A percentile compares a stretch with the other conserved stretches of the same genome.
Evolutionary conservation across 2,329 filamentous ascomycete species (phyloP).

Genomic region (Cladosporium sp.): DNA sequence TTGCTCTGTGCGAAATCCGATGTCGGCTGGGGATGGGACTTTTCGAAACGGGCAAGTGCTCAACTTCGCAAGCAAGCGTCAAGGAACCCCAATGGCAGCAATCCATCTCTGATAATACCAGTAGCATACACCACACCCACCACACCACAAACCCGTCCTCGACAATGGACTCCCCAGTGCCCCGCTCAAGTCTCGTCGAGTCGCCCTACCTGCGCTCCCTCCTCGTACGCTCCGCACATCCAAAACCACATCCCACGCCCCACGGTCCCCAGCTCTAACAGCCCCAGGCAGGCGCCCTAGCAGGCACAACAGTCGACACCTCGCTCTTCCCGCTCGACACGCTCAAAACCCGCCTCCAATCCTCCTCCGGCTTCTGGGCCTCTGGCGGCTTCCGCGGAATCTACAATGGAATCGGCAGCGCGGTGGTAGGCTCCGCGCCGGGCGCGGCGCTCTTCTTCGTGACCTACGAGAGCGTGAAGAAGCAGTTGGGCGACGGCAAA

Average conservation of each 20-base stretch:
- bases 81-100: constrained; percentile 9
- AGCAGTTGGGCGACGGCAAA: constrained; percentile 7
- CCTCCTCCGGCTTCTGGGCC: constrained; percentile 69
- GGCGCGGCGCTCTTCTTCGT: constrained; percentile 93
- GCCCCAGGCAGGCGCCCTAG: constrained; percentile 73
- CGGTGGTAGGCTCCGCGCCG: constrained; percentile 85
- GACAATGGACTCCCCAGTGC: constrained; percentile 7
- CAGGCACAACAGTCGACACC: constrained; percentile 93
- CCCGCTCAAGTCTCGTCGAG: constrained; percentile 29
- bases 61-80: neutral
- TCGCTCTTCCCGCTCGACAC: constrained; percentile 98
- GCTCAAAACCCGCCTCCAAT: constrained; percentile 95
- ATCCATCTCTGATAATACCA: neutral
- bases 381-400: constrained; percentile 87
- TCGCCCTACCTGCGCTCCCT: constrained; percentile 47
- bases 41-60: neutral
- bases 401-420: constrained; percentile 87
- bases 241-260: constrained; percentile 6
- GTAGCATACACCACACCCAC: too few species aligned
- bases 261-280: constrained; percentile 14
- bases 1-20: too few species aligned
- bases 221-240: constrained; percentile 33
- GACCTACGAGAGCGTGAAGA: constrained; percentile 30
- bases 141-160: neutral
- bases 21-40: neutral